Base-by-base conservation (phyloP, 2,329 filamentous ascomycete genomes). In the Fusarium vanettenii region DNA sequence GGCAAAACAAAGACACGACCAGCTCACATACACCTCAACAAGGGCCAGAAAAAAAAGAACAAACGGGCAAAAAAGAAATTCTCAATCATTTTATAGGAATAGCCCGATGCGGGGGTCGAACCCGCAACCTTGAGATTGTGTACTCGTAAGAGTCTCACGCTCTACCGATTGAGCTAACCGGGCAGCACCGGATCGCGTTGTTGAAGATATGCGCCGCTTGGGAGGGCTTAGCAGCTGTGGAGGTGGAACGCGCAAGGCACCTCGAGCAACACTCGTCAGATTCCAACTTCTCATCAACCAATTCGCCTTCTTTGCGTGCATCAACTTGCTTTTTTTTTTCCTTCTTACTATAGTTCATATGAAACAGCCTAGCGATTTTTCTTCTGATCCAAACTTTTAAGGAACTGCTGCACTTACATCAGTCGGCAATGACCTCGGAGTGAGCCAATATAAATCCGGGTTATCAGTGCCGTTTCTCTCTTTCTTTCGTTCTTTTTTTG, bases 61-160 rank as follows among this genome's bases (percentile, higher is more conserved):
- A 6, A 25, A 4, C 9, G 1, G 14, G 22, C 22, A 22, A 48
- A 48, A 48, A 25, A 18, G 8, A 16, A 25, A 2, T 25, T 10
- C 20, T 45, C 43, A 48, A 48, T 48, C 43, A 25, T 48, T 16
- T 35, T 18, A 16, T 5, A 20, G 3, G 14, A 14, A 7, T 45
- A 83, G 81, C 80, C 82, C 82, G 79, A 83, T 80, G 82, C 80
- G 82, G 82, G 82, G 82, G 81, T 87, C 86, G 86, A 88, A 89
- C 88, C 85, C 85, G 84, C 86, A 88, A 84, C 86, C 86, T 88
- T 87, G 85, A 88, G 86, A 86, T 87, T 48, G 79, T 65, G 78
- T 74, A 78, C 79, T 79, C 76, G 14, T 88, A 88, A 88, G 90
- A 92, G 90, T 91, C 90, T 90, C 87, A 91, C 89, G 89, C 89